These are phyloP conservation scores for Penicillium sp. DNA, from an alignment of 2,329 filamentous ascomycete species.

Conservation along the genomic window DNA sequence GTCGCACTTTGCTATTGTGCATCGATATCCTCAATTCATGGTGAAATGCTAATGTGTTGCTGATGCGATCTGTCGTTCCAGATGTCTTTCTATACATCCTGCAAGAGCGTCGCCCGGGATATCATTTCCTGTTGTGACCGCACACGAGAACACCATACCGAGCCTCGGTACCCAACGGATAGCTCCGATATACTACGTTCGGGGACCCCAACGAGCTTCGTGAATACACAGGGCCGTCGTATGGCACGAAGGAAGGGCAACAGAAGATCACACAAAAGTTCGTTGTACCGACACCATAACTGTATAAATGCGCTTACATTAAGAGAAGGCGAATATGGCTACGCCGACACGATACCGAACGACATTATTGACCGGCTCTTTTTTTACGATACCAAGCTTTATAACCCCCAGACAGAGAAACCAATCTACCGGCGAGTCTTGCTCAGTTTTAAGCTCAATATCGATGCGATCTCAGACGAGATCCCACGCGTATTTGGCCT, in stretches of 20 bases:
- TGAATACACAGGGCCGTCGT: background rate
- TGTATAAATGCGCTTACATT: background rate
- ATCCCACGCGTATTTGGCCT: background rate
- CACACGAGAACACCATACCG: background rate
- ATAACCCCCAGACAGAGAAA: background rate
- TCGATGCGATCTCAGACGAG: conserved; percentile 1
- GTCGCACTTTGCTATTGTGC: background rate
- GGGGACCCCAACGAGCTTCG: background rate
- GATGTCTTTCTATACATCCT: background rate
- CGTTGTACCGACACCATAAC: background rate
- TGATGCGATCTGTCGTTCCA: background rate
- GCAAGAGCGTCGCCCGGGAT: background rate
- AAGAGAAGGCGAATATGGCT: background rate
- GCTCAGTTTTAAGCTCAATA: background rate
- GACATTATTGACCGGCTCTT: background rate
- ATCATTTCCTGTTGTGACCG: conserved; percentile 6
- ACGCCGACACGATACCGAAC: background rate
- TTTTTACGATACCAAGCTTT: background rate
- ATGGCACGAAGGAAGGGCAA: background rate
- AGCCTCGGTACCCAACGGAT: background rate
- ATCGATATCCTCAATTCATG: background rate
- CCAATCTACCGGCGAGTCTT: background rate
- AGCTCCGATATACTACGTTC: background rate
- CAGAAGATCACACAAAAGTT: background rate
- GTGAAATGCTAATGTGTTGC: background rate